Base-by-base conservation (phyloP, 208 protist species). In the Perkinsela sp. region DNA sequence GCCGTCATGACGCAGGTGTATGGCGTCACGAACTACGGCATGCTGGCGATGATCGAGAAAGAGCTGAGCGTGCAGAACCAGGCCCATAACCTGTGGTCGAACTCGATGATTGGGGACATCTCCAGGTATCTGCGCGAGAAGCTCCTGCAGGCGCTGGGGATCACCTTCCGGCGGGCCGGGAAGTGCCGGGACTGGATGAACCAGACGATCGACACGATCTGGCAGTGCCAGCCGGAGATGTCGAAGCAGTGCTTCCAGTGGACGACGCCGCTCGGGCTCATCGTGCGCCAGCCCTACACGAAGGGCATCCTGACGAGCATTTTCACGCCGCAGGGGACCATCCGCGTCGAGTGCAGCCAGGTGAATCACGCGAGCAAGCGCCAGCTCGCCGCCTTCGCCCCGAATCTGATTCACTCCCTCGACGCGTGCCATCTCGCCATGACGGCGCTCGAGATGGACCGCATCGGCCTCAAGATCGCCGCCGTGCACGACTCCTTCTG, bases 1-100 rank as follows among this genome's bases (percentile, higher is more conserved):
- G 96, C 94, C 30, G 96, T 98, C 70, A 98, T 98, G 96, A 98
- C 96, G 0, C 84, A 90, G 71, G 90, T 94, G 29, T 94, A 95
- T 78, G 95, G 95, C 69, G 96, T 98, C 2, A 98, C 96, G 0
- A 86, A 83, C 69, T 90, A 94, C 72, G 96, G 96, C 66, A 96
- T 95, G 77, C 80, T 85, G 1, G 77, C 92, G 74, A 94, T 98
- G 77, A 96, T 98, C 48, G 69, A 86, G 16, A 78, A 84, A 67
- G 84, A 93, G 78, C 78, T 93, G 16, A 76, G 84, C 31, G 89
- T 89, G 74, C 88, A 93, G 70, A 93, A 92, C 78, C 82, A 84
- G 67, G 83, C 80, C 71, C 86, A 92, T 75, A 83, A 83, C 0
- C 70, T 92, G 65, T 92, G 86, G 84, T 89, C 86, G 65, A 72